A percentile compares a stretch with the other conserved stretches of the same genome.
Evolutionary conservation across 2,329 filamentous ascomycete species (phyloP).

Genomic region (Nakataea oryzae): DNA sequence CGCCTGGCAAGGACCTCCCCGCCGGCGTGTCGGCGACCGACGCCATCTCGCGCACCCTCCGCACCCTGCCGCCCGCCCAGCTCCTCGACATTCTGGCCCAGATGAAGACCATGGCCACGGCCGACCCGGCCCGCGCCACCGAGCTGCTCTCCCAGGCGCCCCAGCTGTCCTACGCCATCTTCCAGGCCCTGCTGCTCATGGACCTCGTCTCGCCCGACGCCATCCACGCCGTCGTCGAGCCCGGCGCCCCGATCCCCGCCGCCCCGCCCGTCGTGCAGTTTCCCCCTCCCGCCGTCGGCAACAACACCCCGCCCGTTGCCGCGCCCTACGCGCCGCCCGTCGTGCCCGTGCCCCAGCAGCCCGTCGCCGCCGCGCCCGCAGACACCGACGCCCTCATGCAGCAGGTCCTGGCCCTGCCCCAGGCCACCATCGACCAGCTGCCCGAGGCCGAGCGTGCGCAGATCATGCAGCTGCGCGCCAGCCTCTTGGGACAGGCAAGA

Average conservation of each 20-base stretch:
- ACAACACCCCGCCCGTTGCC: constrained; percentile 20
- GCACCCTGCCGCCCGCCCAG: constrained; percentile 75
- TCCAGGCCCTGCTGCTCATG: constrained; percentile 88
- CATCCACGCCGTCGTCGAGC: constrained; percentile 69
- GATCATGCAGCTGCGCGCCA: constrained; percentile 65
- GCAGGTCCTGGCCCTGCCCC: constrained; percentile 71
- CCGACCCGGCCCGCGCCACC: constrained; percentile 72
- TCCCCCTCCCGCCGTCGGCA: constrained; percentile 15
- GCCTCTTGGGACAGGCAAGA: constrained; percentile 13
- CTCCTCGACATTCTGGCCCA: constrained; percentile 88
- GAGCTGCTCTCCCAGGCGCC: constrained; percentile 82
- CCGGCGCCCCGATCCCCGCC: constrained; percentile 28
- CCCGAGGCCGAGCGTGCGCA: constrained; percentile 67
- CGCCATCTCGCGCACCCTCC: constrained; percentile 83
- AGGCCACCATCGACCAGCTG: constrained; percentile 69
- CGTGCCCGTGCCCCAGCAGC: constrained; percentile 18
- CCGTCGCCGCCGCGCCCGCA: constrained; percentile 21
- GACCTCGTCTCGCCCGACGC: constrained; percentile 80
- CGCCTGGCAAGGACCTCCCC: constrained; percentile 73
- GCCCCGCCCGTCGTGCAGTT: constrained; percentile 10
- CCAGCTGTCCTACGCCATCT: constrained; percentile 88
- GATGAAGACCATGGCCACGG: constrained; percentile 82
- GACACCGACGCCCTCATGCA: constrained; percentile 61
- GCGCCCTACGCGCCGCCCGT: constrained; percentile 27
- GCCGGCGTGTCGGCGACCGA: constrained; percentile 77